Percentiles rank a stretch among this genome's conserved stretches.
These are phyloP conservation scores for Sporothrix brasiliensis DNA, from an alignment of 2,329 filamentous ascomycete species.

Conservation along the genomic window DNA sequence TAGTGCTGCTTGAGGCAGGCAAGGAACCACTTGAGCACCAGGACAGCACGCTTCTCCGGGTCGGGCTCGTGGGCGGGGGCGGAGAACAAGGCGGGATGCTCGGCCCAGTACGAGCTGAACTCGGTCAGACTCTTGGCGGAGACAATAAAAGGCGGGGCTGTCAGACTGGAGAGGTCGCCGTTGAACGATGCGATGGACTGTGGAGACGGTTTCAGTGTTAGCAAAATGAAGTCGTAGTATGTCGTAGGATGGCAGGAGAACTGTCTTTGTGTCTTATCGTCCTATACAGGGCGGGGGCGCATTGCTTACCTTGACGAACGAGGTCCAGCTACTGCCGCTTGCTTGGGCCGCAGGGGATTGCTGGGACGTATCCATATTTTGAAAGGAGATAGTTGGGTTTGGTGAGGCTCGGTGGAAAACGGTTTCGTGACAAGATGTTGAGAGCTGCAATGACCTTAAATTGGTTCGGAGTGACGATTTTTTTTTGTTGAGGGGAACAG, in stretches of 20 bases:
- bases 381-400: not conserved
- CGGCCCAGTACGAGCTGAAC: slow-evolving; percentile 81
- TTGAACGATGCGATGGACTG: slow-evolving; percentile 79
- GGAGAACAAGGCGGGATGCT: slow-evolving; percentile 75
- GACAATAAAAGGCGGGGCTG: slow-evolving; percentile 80
- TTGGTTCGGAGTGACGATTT: not conserved
- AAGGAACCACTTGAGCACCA: slow-evolving; percentile 96
- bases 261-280: not conserved
- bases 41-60: slow-evolving; percentile 76
- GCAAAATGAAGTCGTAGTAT: not conserved
- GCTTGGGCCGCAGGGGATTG: slow-evolving; percentile 43
- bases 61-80: slow-evolving; percentile 80
- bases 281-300: slow-evolving; percentile 21
- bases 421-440: not conserved
- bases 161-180: slow-evolving; percentile 78
- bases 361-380: slow-evolving; percentile 32
- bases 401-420: not conserved
- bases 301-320: slow-evolving; percentile 54
- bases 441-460: not conserved
- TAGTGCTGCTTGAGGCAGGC: slow-evolving; percentile 89
- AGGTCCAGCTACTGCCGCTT: slow-evolving; percentile 52
- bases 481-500: slow-evolving; percentile 16
- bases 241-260: slow-evolving; percentile 4
- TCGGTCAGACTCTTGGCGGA: slow-evolving; percentile 77
- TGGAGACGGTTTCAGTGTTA: not conserved